Evolutionary conservation across 768 basidiomycete genomes (phyloP).

Genomic region (Mycena capillaripes): DNA sequence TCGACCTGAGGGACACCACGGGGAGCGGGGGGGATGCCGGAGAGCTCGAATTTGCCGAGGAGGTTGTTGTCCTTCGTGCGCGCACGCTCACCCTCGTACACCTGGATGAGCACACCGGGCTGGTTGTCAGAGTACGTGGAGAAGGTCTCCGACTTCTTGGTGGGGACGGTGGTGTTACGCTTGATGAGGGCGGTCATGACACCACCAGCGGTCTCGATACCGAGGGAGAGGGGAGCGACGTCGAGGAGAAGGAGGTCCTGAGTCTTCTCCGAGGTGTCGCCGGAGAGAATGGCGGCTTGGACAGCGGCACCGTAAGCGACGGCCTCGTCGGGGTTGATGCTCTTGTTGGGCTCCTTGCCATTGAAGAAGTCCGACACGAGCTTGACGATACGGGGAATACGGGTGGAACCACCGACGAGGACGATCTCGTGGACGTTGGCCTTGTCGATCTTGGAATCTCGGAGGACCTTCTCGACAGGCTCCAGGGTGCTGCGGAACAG

Average conservation of each 20-base stretch:
- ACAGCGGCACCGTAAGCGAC: conserved; percentile 99
- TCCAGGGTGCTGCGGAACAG: conserved; percentile 95
- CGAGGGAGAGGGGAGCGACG: conserved; percentile 89
- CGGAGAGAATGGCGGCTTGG: conserved; percentile 97
- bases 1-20: conserved; percentile 98
- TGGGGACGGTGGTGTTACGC: conserved; percentile 98
- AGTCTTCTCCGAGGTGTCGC: conserved; percentile 98
- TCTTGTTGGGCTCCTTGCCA: conserved; percentile 98
- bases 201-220: conserved; percentile 99
- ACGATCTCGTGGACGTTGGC: conserved; percentile 96
- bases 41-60: conserved; percentile 98
- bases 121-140: conserved; percentile 99
- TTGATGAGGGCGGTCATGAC: conserved; percentile 99
- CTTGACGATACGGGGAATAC: conserved; percentile 97
- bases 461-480: conserved; percentile 97
- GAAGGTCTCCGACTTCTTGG: conserved; percentile 99
- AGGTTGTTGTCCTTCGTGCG: conserved; percentile 99
- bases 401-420: conserved; percentile 97
- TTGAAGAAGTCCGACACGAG: conserved; percentile 99
- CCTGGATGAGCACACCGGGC: conserved; percentile 97
- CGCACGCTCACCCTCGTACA: conserved; percentile 98
- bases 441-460: conserved; percentile 99
- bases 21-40: conserved; percentile 95
- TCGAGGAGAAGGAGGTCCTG: conserved; percentile 97
- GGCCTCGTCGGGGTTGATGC: conserved; percentile 99